Evolutionary conservation across 495 filamentous ascomycete species (phyloP), one percentile per base, ranked within the genome.

Genomic region (Oleoguttula mirabilis): DNA sequence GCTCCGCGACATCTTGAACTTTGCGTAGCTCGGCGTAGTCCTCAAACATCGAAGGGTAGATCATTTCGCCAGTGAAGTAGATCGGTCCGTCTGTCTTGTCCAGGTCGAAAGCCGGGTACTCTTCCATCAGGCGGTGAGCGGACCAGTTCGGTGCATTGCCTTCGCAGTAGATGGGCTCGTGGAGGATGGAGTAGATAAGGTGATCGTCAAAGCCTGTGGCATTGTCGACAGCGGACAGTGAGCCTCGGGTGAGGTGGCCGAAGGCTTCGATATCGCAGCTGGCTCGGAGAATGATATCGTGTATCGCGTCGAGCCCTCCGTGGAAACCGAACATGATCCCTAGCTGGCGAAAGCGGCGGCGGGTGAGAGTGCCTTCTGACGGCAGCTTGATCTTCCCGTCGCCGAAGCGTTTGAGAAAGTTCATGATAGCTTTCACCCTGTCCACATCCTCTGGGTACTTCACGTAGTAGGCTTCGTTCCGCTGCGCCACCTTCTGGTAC

Each of bases 1-100:
- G 66, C 1, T 88, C 60, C 1, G 86, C 86, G 0, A 71, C 77
- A 11, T 71, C 65, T 22, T 68, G 67, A 39, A 95, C 53, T 19
- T 73, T 63, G 17, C 56, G 58, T 4, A 96, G 73, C 54, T 88
- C 84, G 1, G 73, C 60, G 56, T 82, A 88, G 16, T 76, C 74
- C 20, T 80, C 71, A 50, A 94, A 87, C 68, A 85, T 80, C 57
- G 77, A 80, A 5, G 79, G 78, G 60, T 75, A 94, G 39, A 93
- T 70, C 85, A 92, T 93, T 62, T 96, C 88, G 42, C 88, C 88
- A 0, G 83, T 84, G 64, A 96, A 94, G 47, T 71, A 80, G 40
- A 88, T 66, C 0, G 80, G 74, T n/a, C 67, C 53, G 1, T 69
- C 63, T 8, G 15, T 24, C 19, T 38, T 61, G 23, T 64, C 52